Base-by-base conservation (phyloP, 345 rosid species). In the Lepidium aucheri region DNA sequence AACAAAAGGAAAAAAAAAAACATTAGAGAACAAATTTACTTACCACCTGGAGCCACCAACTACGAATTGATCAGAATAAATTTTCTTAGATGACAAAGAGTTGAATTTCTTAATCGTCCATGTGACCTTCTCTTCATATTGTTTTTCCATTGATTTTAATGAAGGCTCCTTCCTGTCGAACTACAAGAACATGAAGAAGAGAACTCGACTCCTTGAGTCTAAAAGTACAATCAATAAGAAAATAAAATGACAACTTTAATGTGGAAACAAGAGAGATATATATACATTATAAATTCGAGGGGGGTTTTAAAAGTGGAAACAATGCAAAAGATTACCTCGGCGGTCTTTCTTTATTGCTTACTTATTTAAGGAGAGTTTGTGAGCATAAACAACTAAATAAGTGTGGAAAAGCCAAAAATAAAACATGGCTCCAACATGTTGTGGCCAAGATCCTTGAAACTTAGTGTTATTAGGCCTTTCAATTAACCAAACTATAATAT, bases 361-460 rank as follows among this genome's bases (percentile, higher is more conserved):
- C 30, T 26, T 26, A 26, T 4, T 24, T 24, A 26, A 26, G 30
- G 22, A 3, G 24, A 14, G 4, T 3, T 87, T 59, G 0, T 84
- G 87, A 4, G 85, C 79, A 46, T 77, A 84, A 12, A 81, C 81
- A 1, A 86, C 42, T 77, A 84, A 12, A 81, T 80, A 1, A 86
- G 62, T 3, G 84, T 80, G 8, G 85, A 79, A 69, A 86, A 84
- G 9, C 85, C 77, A 60, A 75, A 26, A 84, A 76, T 59, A 81
- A 15, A 78, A 62, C 0, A 69, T 24, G 1, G 68, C 65, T 14
- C 87, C 81, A 18, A 81, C 16, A 68, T 81, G 85, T 18, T 76
- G 45, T 9, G 58, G 2, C 20, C 72, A 58, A 6, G 86, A 41
- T 8, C 90, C 88, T 1, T 74, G 72, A 63, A 87, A 81, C 9